phyloP scores from a whole-genome alignment of 495 filamentous ascomycete genomes.

The Hyaloscypha finlandica region DNA sequence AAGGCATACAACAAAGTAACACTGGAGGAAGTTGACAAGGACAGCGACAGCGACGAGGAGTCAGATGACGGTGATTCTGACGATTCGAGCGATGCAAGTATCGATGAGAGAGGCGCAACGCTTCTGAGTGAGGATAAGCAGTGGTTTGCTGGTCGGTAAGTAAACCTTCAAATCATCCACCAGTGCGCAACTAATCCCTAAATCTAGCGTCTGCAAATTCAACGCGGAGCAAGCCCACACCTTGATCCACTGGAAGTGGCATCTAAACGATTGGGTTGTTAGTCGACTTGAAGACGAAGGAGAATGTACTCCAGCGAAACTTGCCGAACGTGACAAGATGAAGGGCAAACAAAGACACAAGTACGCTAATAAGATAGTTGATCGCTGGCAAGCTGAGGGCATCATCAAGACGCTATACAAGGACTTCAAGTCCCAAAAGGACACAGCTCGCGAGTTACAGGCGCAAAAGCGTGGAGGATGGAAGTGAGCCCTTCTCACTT shows the following conservation, averaged over 20 bases:
- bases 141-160: conserved; percentile 28
- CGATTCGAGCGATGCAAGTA: conserved; percentile 6
- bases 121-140: conserved; percentile 19
- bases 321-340: conserved; percentile 56
- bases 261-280: conserved; percentile 65
- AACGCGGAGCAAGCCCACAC: conserved; percentile 65
- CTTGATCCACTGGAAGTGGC: conserved; percentile 67
- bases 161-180: too few species aligned
- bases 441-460: conserved; percentile 45
- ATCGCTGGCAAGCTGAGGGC: conserved; percentile 55
- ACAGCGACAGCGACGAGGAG: conserved; percentile 40
- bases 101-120: conserved; percentile 16
- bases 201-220: conserved; percentile 46
- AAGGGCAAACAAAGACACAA: conserved; percentile 52
- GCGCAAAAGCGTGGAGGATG: conserved; percentile 14
- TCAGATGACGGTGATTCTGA: conserved; percentile 41
- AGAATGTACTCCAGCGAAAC: conserved; percentile 50
- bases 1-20: conserved; percentile 69
- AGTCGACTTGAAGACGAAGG: conserved; percentile 53
- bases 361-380: conserved; percentile 57
- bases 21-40: conserved; percentile 62
- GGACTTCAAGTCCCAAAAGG: conserved; percentile 60
- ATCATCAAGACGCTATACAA: conserved; percentile 59
- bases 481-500: conserved; percentile 5
- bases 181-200: neutral